Evolutionary conservation across 164 flowering plant species (phyloP), one percentile per base, ranked within the genome.

Genomic region (Stephania yunnanensis): DNA sequence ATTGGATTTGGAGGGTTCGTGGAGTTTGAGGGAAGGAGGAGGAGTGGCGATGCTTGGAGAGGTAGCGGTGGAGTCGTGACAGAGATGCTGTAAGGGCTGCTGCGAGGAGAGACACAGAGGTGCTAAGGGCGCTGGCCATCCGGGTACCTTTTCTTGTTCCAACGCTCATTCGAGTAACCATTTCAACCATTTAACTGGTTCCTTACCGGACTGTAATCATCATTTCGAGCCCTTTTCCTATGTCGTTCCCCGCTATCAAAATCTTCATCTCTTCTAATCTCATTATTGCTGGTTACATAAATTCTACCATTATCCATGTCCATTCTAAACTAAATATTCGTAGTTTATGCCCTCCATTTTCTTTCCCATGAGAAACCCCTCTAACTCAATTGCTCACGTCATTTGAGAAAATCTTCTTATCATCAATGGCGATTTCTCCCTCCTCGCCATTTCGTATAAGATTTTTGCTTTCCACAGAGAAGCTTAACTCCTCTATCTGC

Each of bases 81-180:
- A n/a, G n/a, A n/a, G n/a, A n/a, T n/a, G n/a, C n/a, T n/a, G n/a
- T n/a, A n/a, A n/a, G n/a, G n/a, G n/a, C n/a, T n/a, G n/a, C n/a
- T n/a, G n/a, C n/a, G n/a, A n/a, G n/a, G n/a, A n/a, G n/a, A n/a
- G n/a, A n/a, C n/a, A n/a, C n/a, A n/a, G n/a, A n/a, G n/a, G n/a
- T n/a, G n/a, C n/a, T n/a, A n/a, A n/a, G n/a, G n/a, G n/a, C n/a
- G n/a, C n/a, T n/a, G n/a, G n/a, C n/a, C n/a, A 52, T 85, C 89
- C 7, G 88, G 83, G 7, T 61, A 65, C 81, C 92, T 86, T 84
- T 89, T 92, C 85, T 85, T 85, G 64, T 78, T 52, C 1, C 52
- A 70, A 19, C 79, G 44, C 3, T 87, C 90, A 77, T 83, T 76
- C 10, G 75, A 71, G 19, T 71, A 65, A 73, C 70, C 45, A 10